These are phyloP conservation scores for Cercospora sp. DNA, from an alignment of 2,329 filamentous ascomycete species.

Conservation along the genomic window DNA sequence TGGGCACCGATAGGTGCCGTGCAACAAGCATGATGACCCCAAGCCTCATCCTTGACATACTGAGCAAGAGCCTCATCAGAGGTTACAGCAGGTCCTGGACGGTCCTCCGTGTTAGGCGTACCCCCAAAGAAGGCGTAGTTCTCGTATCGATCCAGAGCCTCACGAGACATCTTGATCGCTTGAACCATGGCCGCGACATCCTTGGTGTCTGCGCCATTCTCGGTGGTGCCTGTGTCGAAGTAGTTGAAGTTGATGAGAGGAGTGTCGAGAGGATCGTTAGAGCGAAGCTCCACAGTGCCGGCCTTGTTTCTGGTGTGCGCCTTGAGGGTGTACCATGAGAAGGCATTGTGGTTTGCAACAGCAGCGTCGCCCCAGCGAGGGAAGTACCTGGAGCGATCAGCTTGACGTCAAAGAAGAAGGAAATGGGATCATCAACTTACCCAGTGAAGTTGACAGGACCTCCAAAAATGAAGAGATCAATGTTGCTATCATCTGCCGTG, in stretches of 20 bases:
- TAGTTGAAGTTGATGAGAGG: constrained; percentile 66
- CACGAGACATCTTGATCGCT: constrained; percentile 36
- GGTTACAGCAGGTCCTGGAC: constrained; percentile 45
- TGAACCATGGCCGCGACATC: constrained; percentile 58
- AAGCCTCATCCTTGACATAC: constrained; percentile 48
- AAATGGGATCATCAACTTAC: background rate
- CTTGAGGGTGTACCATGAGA: constrained; percentile 60
- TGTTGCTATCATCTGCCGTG: constrained; percentile 47
- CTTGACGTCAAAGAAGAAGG: background rate
- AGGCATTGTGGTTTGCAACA: constrained; percentile 48
- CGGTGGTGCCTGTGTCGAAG: constrained; percentile 51
- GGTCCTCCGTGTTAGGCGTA: constrained; percentile 40
- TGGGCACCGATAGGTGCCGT: constrained; percentile 56
- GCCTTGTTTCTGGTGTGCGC: constrained; percentile 62
- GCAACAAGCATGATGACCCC: constrained; percentile 60
- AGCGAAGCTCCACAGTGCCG: constrained; percentile 63
- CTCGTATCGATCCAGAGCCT: constrained; percentile 20
- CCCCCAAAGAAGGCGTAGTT: constrained; percentile 15
- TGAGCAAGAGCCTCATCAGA: constrained; percentile 49
- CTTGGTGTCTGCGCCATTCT: constrained; percentile 39
- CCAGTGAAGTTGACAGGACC: constrained; percentile 57
- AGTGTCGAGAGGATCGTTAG: constrained; percentile 62
- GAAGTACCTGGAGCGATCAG: constrained; percentile 45
- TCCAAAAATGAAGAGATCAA: constrained; percentile 58
- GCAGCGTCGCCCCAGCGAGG: constrained; percentile 54